Percentiles rank a stretch among this genome's conserved stretches.
Conservation (phyloP, 2,329 filamentous ascomycete genomes). For the Microcyclospora pomicola region DNA sequence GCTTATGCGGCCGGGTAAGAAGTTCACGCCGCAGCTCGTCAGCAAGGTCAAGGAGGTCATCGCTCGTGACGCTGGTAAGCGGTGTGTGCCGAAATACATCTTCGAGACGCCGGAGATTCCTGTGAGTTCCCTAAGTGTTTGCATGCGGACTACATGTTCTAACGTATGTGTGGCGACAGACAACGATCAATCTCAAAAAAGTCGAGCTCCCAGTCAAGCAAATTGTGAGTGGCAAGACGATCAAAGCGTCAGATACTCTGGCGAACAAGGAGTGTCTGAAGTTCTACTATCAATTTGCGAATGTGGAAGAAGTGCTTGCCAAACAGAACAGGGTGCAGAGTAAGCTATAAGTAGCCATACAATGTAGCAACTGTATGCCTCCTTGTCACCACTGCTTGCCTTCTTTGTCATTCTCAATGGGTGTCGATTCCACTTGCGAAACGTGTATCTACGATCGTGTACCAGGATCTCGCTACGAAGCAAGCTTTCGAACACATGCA, state of each 20-base stretch:
- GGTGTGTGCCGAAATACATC: conserved; percentile 65
- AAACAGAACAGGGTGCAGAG: conserved; percentile 24
- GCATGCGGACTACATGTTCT: not conserved
- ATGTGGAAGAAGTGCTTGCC: conserved; percentile 46
- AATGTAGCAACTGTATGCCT: no score
- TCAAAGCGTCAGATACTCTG: conserved; percentile 64
- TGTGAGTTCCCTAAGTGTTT: conserved; percentile 34
- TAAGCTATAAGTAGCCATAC: conserved; percentile 28
- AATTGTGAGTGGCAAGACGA: conserved; percentile 60
- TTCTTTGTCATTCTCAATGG: no score
- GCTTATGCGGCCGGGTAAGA: conserved; percentile 44
- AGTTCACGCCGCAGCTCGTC: conserved; percentile 43
- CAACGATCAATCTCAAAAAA: conserved; percentile 73
- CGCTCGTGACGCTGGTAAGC: conserved; percentile 49
- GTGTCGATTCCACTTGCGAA: no score
- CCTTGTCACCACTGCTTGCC: no score
- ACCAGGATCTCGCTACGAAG: no score
- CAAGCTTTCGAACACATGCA: no score
- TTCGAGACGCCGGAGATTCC: conserved; percentile 74
- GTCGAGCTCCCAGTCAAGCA: conserved; percentile 75
- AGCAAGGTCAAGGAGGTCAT: conserved; percentile 51
- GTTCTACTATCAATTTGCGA: conserved; percentile 67
- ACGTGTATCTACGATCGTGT: no score
- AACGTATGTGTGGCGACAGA: conserved; percentile 31
- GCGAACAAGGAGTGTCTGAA: conserved; percentile 62